These are phyloP conservation scores for Hypoxylon cercidicola DNA, from an alignment of 495 filamentous ascomycete genomes.

Conservation along the genomic window DNA sequence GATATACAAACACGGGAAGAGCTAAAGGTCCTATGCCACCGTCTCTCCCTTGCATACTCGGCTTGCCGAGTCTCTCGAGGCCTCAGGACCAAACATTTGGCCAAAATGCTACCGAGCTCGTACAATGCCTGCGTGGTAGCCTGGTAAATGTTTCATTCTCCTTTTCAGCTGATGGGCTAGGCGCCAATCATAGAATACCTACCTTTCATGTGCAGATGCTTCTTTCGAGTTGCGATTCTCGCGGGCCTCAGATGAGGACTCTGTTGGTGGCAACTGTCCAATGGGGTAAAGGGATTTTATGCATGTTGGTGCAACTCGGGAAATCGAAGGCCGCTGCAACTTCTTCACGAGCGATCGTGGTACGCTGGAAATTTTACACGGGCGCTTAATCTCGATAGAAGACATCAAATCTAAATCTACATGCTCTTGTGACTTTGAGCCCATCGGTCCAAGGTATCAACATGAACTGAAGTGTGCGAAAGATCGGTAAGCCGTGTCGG, in stretches of 20 bases:
- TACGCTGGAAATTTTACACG: background rate
- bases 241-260: background rate
- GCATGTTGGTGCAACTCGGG: conserved; percentile 35
- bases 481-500: conserved; percentile 20
- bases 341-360: background rate
- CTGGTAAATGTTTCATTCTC: conserved; percentile 13
- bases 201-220: conserved; percentile 5
- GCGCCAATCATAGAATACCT: conserved; percentile 12
- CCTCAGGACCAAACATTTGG: conserved; percentile 13
- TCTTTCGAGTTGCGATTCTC: conserved; percentile 7
- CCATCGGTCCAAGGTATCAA: background rate
- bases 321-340: conserved; percentile 4
- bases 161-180: background rate
- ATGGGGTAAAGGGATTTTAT: conserved; percentile 15
- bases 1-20: conserved; percentile 7
- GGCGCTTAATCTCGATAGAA: background rate
- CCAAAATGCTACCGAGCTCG: conserved; percentile 3
- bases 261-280: background rate
- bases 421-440: too few relatives aligned
- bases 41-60: conserved; percentile 17
- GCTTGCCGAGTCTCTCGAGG: conserved; percentile 22
- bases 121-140: conserved; percentile 4
- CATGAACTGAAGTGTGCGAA: conserved; percentile 7
- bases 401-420: too few relatives aligned
- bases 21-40: background rate